Base-by-base conservation (phyloP, 2,329 filamentous ascomycete genomes). In the Penicillium sp. region DNA sequence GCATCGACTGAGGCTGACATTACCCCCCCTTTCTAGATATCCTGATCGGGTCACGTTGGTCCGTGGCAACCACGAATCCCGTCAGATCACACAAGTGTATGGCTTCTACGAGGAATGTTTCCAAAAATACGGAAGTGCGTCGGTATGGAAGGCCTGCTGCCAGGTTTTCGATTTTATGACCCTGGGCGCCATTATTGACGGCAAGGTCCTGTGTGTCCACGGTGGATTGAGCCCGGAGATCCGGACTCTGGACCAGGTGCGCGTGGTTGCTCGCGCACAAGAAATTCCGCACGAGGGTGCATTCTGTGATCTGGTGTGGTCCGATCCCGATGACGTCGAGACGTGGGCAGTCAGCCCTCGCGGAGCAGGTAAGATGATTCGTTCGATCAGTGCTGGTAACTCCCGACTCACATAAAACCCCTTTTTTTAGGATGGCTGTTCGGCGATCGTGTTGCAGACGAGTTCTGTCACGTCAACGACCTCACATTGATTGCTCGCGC, bases 61-160 rank as follows among this genome's bases (percentile, higher is more conserved):
- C 29, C 84, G 87, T 47, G 87, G 87, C 33, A 89, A 89, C 64
- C 86, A 90, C 70, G 87, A 90, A 68, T 89, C 86, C 39, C 84
- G 87, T 42, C 87, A 89, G 69, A 89, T 90, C 62, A 90, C 87
- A 13, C 86, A 89, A 67, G 87, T 89, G 13, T 90, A 90, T 68
- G 87, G 87, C 28, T 90, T 90, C 71, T 89, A 89, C 71, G 87
- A 89, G 66, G 87, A 90, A 67, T 90, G 87, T 66, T 81, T 88
- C 61, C 84, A 86, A 61, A 90, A 90, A 68, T 90, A 90, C 65
- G 86, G 86, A 54, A 89, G 89, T 70, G 86, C 87, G 6, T 87
- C 85, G 29, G 87, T 90, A 49, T 90, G 87, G 87, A 89, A 89
- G 72, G 86, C 85, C 47, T 89, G 87, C 70, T 89, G 86, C 63